Percentiles rank a stretch among this genome's conserved stretches.
Conservation (phyloP, 2,329 filamentous ascomycete genomes). For the Apiospora pterosperma region DNA sequence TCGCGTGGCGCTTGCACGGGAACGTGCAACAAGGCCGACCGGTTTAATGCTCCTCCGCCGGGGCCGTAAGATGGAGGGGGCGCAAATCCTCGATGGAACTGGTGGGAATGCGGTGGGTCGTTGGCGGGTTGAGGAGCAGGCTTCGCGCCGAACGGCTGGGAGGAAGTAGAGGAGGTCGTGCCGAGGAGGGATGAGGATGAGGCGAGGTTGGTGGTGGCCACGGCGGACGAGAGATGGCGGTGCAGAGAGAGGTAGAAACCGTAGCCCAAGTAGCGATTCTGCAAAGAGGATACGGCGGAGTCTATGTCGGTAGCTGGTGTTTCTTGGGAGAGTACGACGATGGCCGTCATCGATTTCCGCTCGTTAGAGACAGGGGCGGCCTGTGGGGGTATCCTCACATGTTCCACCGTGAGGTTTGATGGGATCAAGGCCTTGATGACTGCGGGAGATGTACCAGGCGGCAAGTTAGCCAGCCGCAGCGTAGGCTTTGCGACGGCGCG, state of each 20-base stretch:
- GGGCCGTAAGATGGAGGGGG: conserved; percentile 68
- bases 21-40: conserved; percentile 57
- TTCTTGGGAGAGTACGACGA: conserved; percentile 77
- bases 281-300: conserved; percentile 69
- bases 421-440: conserved; percentile 59
- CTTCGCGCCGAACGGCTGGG: conserved; percentile 77
- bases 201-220: conserved; percentile 44
- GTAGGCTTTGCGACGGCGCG: conserved; percentile 61
- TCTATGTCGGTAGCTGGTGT: conserved; percentile 84
- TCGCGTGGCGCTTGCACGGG: conserved; percentile 74
- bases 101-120: conserved; percentile 27
- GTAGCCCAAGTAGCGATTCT: conserved; percentile 81
- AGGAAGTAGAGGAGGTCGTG: conserved; percentile 38
- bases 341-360: conserved; percentile 70
- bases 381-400: conserved; percentile 66
- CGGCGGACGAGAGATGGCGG: conserved; percentile 76
- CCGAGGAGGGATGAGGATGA: not conserved
- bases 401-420: conserved; percentile 62
- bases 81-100: conserved; percentile 53
- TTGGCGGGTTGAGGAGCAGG: conserved; percentile 45
- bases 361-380: conserved; percentile 51
- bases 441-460: conserved; percentile 56
- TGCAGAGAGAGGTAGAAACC: conserved; percentile 80
- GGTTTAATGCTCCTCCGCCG: conserved; percentile 37
- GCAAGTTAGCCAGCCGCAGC: conserved; percentile 57